Conservation (phyloP, 768 basidiomycete genomes). For the Termitomyces sp. region DNA sequence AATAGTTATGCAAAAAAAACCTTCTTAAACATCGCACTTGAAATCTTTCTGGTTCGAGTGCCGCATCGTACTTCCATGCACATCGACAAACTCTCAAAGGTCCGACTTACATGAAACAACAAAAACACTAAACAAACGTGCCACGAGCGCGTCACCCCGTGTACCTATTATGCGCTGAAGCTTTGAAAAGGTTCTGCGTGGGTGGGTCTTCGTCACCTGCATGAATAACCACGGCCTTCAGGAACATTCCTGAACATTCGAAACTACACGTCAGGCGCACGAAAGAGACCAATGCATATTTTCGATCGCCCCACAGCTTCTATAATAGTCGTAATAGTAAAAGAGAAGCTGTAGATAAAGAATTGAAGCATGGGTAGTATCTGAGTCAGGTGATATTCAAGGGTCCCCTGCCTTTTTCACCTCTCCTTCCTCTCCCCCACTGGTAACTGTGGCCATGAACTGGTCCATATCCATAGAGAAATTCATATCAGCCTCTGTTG, state of each 20-base stretch:
- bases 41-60: too few species aligned
- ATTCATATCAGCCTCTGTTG: conserved; percentile 35
- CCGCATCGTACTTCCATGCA: too few species aligned
- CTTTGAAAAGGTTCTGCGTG: background rate
- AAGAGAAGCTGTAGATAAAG: background rate
- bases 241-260: background rate
- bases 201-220: background rate
- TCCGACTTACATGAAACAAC: too few species aligned
- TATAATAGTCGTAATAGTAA: background rate
- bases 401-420: background rate
- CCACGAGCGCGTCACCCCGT: too few species aligned
- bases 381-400: background rate
- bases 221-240: background rate
- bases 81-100: too few species aligned
- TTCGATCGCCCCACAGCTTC: background rate
- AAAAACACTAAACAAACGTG: too few species aligned
- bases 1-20: background rate
- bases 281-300: background rate
- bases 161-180: too few species aligned
- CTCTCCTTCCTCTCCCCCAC: conserved; percentile 14
- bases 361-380: background rate
- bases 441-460: conserved; percentile 37
- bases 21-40: background rate
- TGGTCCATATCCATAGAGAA: conserved; percentile 51
- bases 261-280: background rate